These are phyloP conservation scores for Ramaria rubella DNA, from an alignment of 768 basidiomycete genomes.

Conservation along the genomic window DNA sequence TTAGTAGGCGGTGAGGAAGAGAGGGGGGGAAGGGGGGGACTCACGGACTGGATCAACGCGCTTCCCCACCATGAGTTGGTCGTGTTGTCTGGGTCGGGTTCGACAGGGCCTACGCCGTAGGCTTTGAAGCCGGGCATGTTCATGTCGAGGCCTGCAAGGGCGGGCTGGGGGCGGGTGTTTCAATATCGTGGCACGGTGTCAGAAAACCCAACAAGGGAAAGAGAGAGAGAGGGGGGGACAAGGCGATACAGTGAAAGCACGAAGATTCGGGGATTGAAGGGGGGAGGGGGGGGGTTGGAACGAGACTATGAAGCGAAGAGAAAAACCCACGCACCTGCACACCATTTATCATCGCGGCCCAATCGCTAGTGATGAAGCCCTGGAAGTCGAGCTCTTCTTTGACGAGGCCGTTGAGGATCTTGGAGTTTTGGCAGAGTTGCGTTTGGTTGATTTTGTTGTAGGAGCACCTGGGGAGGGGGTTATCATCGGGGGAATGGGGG, in stretches of 20 bases:
- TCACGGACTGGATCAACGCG: conserved; percentile 11
- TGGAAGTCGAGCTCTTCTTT: conserved; percentile 74
- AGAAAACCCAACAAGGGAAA: too few species aligned
- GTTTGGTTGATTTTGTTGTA: conserved; percentile 58
- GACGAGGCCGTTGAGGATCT: conserved; percentile 64
- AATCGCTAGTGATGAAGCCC: conserved; percentile 34
- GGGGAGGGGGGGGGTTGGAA: too few species aligned
- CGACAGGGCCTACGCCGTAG: conserved; percentile 34
- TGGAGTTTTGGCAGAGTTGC: conserved; percentile 70
- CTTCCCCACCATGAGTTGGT: conserved; percentile 30
- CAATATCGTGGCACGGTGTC: not conserved
- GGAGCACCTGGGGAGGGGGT: conserved; percentile 4
- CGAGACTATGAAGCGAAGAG: not conserved
- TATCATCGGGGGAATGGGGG: too few species aligned
- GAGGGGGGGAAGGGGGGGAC: not conserved
- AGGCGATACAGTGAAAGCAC: too few species aligned
- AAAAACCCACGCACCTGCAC: conserved; percentile 1
- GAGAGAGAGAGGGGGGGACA: not conserved
- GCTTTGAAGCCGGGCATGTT: conserved; percentile 57
- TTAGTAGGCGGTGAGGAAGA: conserved; percentile 18
- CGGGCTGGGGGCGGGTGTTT: too few species aligned
- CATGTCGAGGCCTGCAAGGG: conserved; percentile 51
- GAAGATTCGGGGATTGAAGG: too few species aligned
- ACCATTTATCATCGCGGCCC: conserved; percentile 16
- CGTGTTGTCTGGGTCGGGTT: not conserved